These are phyloP conservation scores for Colletotrichum euphorbiae DNA, from an alignment of 2,329 filamentous ascomycete species.

Conservation along the genomic window DNA sequence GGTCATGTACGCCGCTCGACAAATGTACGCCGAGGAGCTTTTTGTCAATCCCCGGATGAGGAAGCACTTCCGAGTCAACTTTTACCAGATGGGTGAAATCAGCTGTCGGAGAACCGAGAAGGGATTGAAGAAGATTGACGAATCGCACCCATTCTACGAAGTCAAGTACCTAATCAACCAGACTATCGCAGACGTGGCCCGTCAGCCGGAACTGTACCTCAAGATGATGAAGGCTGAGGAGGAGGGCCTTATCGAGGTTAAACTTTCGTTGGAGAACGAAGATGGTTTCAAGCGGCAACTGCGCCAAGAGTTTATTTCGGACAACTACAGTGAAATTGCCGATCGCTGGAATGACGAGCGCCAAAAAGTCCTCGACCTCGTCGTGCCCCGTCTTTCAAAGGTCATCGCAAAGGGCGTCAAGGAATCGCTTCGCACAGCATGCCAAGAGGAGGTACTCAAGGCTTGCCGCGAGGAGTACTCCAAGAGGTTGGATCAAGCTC, in stretches of 20 bases:
- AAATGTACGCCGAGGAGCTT: slow-evolving; percentile 92
- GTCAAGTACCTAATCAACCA: slow-evolving; percentile 97
- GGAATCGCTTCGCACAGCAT: slow-evolving; percentile 91
- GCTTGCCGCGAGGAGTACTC: slow-evolving; percentile 90
- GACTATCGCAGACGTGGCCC: slow-evolving; percentile 82
- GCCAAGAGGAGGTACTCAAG: slow-evolving; percentile 91
- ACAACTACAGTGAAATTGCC: slow-evolving; percentile 94
- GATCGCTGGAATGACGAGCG: slow-evolving; percentile 95
- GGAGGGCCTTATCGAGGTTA: slow-evolving; percentile 90
- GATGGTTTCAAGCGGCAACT: slow-evolving; percentile 81
- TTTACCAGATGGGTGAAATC: slow-evolving; percentile 85
- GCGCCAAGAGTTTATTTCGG: slow-evolving; percentile 87
- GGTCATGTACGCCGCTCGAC: slow-evolving; percentile 82
- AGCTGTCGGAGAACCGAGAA: slow-evolving; percentile 94
- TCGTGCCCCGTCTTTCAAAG: slow-evolving; percentile 83
- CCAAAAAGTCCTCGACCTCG: slow-evolving; percentile 83
- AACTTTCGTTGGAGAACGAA: slow-evolving; percentile 80
- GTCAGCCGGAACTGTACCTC: slow-evolving; percentile 88
- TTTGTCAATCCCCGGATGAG: slow-evolving; percentile 89
- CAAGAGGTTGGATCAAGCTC: slow-evolving; percentile 92
- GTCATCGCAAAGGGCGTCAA: slow-evolving; percentile 93
- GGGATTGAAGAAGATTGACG: slow-evolving; percentile 91
- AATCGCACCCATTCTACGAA: slow-evolving; percentile 96
- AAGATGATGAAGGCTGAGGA: slow-evolving; percentile 98
- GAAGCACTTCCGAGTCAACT: slow-evolving; percentile 84